phyloP scores from a whole-genome alignment of 768 basidiomycete genomes.

The Leccinum variicolor region DNA sequence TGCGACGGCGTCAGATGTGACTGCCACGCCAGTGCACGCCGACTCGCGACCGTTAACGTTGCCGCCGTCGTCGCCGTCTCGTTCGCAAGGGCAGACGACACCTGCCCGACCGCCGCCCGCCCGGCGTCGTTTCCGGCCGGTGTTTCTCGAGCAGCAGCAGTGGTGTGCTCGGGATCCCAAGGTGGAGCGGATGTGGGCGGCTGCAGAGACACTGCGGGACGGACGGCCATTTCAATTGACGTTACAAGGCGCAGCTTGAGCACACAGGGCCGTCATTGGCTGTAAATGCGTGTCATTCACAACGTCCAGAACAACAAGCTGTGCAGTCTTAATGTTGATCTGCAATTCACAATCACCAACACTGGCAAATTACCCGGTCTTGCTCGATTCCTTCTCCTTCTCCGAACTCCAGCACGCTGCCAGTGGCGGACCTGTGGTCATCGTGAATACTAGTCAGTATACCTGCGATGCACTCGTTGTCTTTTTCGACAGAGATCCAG shows the following conservation, averaged over 20 bases:
- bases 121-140: conserved; percentile 44
- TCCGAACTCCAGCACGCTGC: too few species aligned
- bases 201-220: conserved; percentile 9
- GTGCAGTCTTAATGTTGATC: too few species aligned
- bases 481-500: too few species aligned
- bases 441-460: too few species aligned
- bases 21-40: conserved; percentile 8
- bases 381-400: too few species aligned
- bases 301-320: too few species aligned
- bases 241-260: not conserved
- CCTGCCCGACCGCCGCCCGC: conserved; percentile 10
- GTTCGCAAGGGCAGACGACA: conserved; percentile 9
- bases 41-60: conserved; percentile 21
- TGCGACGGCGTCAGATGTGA: conserved; percentile 2
- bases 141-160: conserved; percentile 48
- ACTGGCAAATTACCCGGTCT: too few species aligned
- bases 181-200: conserved; percentile 26
- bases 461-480: too few species aligned
- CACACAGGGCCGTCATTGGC: not conserved
- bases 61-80: conserved; percentile 6
- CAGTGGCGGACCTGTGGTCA: too few species aligned
- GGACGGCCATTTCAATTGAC: not conserved
- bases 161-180: conserved; percentile 44
- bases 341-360: too few species aligned
- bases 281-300: not conserved